Conservation (phyloP, 2,329 filamentous ascomycete species). For the Penicillium brasilianum region DNA sequence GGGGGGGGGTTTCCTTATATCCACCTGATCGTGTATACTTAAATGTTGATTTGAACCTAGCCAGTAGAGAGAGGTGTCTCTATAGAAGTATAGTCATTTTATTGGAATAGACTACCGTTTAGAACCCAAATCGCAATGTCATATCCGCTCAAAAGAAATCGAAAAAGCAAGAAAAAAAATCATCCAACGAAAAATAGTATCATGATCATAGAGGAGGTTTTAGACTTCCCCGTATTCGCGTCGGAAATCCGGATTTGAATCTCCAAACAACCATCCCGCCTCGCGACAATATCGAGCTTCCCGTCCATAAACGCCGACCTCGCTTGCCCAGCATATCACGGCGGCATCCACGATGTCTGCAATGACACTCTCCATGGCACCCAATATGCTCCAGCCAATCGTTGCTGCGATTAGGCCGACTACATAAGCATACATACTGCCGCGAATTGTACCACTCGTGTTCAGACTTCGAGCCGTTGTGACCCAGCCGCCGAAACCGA, state of each 20-base stretch:
- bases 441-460: conserved; percentile 58
- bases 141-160: neutral
- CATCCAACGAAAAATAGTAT: neutral
- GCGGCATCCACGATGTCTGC: conserved; percentile 86
- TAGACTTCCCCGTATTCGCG: conserved; percentile 28
- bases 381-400: conserved; percentile 92
- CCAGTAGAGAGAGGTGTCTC: neutral
- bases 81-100: conserved; percentile 1
- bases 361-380: conserved; percentile 86
- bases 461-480: conserved; percentile 81
- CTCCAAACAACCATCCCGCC: conserved; percentile 85
- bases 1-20: too few relatives aligned
- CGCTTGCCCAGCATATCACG: conserved; percentile 92
- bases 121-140: neutral
- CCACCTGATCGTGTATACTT: too few relatives aligned
- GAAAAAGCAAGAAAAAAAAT: neutral
- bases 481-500: conserved; percentile 97
- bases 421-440: conserved; percentile 92
- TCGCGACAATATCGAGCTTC: conserved; percentile 85
- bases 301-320: conserved; percentile 68
- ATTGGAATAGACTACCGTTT: neutral
- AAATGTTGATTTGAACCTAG: neutral
- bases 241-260: conserved; percentile 38
- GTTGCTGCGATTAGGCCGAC: conserved; percentile 90
- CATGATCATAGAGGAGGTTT: neutral